phyloP scores from a whole-genome alignment of 2,329 filamentous ascomycete species.

The Fusarium sp. region DNA sequence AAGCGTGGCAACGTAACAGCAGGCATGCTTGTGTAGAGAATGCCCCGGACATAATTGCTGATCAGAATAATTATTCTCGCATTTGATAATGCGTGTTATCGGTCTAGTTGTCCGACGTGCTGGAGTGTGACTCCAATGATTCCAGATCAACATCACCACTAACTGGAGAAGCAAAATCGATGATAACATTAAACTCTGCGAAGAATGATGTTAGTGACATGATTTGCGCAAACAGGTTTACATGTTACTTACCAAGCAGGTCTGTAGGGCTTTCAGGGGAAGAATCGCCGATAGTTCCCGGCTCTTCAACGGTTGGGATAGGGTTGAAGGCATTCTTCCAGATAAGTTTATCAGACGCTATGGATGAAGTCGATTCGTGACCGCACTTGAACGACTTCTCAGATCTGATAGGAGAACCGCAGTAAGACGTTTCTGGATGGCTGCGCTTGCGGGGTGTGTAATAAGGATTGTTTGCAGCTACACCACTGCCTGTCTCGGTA shows the following conservation, averaged over 20 bases:
- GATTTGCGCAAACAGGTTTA: background rate
- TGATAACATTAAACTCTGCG: constrained; percentile 39
- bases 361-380: constrained; percentile 1
- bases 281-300: constrained; percentile 39
- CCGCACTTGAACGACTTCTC: constrained; percentile 15
- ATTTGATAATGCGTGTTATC: background rate
- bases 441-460: constrained; percentile 46
- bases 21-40: background rate
- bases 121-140: constrained; percentile 14
- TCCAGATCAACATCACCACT: constrained; percentile 3
- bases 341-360: constrained; percentile 11
- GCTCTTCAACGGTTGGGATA: constrained; percentile 52
- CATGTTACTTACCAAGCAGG: constrained; percentile 47
- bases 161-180: constrained; percentile 24
- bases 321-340: constrained; percentile 40
- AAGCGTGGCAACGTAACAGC: background rate
- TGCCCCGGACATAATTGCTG: background rate
- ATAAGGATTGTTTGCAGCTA: constrained; percentile 49
- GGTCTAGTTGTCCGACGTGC: constrained; percentile 12
- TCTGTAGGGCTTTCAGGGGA: constrained; percentile 41
- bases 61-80: background rate
- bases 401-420: constrained; percentile 14
- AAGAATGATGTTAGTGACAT: constrained; percentile 11
- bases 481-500: constrained; percentile 6
- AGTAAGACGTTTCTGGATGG: constrained; percentile 22